Conservation (phyloP, 2,329 filamentous ascomycete species). For the Alternaria solani region DNA sequence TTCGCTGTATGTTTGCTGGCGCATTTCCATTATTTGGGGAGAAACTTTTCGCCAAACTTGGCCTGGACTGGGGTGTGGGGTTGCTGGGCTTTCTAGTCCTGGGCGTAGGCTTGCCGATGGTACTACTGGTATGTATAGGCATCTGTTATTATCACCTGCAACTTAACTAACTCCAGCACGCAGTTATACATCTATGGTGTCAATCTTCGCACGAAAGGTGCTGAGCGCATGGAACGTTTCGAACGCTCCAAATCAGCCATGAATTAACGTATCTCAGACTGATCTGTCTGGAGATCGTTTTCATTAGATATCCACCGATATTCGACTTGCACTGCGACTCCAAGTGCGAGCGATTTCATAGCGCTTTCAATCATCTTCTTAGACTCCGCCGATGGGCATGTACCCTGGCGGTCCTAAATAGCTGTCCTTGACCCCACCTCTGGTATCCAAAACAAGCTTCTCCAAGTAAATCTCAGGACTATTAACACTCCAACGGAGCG, state of each 20-base stretch:
- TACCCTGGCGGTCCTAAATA: conserved; percentile 33
- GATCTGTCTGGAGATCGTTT: not conserved
- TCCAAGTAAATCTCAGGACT: conserved; percentile 36
- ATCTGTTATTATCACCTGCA: not conserved
- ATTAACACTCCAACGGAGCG: conserved; percentile 38
- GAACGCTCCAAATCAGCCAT: conserved; percentile 8
- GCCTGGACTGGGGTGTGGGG: conserved; percentile 25
- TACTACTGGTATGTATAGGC: conserved; percentile 14
- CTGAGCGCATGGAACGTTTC: conserved; percentile 14
- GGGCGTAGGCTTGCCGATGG: conserved; percentile 19
- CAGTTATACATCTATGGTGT: not conserved
- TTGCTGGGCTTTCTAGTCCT: conserved; percentile 22
- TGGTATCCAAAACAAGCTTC: conserved; percentile 29
- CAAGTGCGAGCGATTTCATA: not conserved
- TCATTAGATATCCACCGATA: not conserved
- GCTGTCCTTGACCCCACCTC: conserved; percentile 30
- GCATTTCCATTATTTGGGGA: conserved; percentile 22
- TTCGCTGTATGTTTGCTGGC: conserved; percentile 20
- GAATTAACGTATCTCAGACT: not conserved
- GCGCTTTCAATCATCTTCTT: not conserved
- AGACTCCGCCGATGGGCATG: no score
- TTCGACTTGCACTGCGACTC: no score
- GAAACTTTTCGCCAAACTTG: conserved; percentile 17
- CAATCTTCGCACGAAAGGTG: conserved; percentile 2
- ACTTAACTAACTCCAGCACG: not conserved